Evolutionary conservation across 305 asterid genomes (phyloP).

Genomic region (Withania somnifera): DNA sequence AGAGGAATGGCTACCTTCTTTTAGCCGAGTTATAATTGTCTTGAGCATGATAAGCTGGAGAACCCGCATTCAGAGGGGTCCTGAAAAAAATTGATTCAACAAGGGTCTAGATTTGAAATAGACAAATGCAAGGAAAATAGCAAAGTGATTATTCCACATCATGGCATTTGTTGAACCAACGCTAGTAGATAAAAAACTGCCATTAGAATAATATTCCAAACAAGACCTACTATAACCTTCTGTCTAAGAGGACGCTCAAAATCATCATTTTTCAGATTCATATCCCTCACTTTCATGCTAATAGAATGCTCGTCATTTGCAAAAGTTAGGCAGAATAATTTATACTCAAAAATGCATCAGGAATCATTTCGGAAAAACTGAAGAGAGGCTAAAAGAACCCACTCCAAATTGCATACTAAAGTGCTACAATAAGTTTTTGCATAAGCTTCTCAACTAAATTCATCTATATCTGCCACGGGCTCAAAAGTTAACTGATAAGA

Average conservation of each 20-base stretch:
- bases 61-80: slow-evolving; percentile 28
- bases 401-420: background rate
- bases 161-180: background rate
- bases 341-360: background rate
- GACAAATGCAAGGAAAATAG: background rate
- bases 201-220: background rate
- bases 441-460: background rate
- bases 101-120: background rate
- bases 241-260: background rate
- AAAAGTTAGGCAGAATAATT: background rate
- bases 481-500: background rate
- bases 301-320: background rate
- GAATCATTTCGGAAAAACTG: background rate
- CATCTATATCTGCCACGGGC: background rate
- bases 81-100: slow-evolving; percentile 14
- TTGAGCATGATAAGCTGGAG: slow-evolving; percentile 26
- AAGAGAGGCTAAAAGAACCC: background rate
- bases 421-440: background rate
- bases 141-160: background rate
- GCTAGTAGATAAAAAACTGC: background rate
- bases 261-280: background rate
- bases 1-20: slow-evolving; percentile 13
- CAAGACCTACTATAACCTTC: background rate
- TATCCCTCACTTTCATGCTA: background rate
- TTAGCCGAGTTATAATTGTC: slow-evolving; percentile 17